These are phyloP conservation scores for Plasmodium adleri DNA, from an alignment of 169 alveolate genomes.

Conservation along the genomic window DNA sequence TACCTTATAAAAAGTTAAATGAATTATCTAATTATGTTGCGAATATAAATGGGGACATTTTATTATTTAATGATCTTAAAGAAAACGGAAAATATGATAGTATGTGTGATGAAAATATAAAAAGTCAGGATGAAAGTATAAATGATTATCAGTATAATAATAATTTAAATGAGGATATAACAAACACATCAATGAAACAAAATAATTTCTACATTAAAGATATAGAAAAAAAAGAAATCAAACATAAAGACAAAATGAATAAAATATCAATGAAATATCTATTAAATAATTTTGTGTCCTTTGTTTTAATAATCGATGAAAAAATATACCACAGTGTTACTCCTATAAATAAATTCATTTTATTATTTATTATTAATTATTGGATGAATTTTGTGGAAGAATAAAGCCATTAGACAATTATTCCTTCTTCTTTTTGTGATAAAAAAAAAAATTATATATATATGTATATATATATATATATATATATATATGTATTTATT, in stretches of 20 bases:
- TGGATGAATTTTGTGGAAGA: constrained; percentile 52
- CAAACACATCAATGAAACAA: not conserved
- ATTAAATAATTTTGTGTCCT: constrained; percentile 53
- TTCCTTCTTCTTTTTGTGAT: not conserved
- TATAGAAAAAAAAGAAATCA: not conserved
- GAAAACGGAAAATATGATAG: not conserved
- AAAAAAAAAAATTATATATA: constrained; percentile 4
- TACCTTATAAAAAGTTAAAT: constrained; percentile 25
- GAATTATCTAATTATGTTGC: constrained; percentile 17
- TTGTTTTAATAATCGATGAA: constrained; percentile 42
- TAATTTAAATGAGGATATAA: not conserved
- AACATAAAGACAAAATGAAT: not conserved
- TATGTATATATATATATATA: not conserved
- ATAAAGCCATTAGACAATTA: not conserved
- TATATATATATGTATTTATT: not conserved
- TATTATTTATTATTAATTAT: constrained; percentile 45
- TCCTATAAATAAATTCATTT: constrained; percentile 55
- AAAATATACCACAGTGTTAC: constrained; percentile 69
- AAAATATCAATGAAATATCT: not conserved
- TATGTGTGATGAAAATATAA: not conserved
- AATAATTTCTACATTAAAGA: not conserved
- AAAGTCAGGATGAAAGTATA: not conserved
- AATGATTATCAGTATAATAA: not conserved
- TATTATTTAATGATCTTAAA: constrained; percentile 12
- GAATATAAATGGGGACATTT: constrained; percentile 6